Evolutionary conservation across 164 flowering plant genomes (phyloP).

Genomic region (Protea cynaroides): DNA sequence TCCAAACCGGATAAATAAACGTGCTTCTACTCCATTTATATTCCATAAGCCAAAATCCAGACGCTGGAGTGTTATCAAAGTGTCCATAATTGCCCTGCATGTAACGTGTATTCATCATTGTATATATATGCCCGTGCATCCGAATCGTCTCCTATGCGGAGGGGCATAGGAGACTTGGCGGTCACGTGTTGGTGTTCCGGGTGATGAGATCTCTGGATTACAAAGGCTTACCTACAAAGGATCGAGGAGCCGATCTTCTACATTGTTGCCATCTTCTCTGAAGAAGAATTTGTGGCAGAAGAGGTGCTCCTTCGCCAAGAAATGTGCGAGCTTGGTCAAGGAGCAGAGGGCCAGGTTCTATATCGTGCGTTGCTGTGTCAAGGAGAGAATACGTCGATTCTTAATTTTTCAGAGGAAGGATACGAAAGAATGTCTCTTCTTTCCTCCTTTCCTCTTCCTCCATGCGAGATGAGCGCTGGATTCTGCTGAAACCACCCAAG

Average conservation of each 20-base stretch:
- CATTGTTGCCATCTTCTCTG: constrained; percentile 23
- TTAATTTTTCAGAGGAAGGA: constrained; percentile 1
- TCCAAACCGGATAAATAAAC: too few species aligned
- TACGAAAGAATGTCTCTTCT: neutral
- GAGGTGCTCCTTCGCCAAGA: constrained; percentile 21
- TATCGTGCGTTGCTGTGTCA: constrained; percentile 30
- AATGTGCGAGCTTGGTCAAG: constrained; percentile 25
- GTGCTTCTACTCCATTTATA: too few species aligned
- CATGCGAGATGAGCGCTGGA: constrained; percentile 19
- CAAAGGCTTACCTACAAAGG: too few species aligned
- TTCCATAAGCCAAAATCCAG: too few species aligned
- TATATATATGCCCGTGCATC: too few species aligned
- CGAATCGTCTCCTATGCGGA: too few species aligned
- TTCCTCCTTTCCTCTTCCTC: constrained; percentile 12
- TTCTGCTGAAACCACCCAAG: neutral
- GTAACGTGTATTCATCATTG: too few species aligned
- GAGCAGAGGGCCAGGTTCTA: constrained; percentile 30
- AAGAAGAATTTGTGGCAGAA: constrained; percentile 21
- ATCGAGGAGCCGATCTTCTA: constrained; percentile 26
- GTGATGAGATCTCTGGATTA: too few species aligned
- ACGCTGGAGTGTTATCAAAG: too few species aligned
- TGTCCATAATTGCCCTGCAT: too few species aligned
- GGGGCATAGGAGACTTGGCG: too few species aligned
- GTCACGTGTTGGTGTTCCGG: too few species aligned
- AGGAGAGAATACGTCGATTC: constrained; percentile 28